A percentile compares a stretch with the other conserved stretches of the same genome.
These are phyloP conservation scores for Dryas drummondii DNA, from an alignment of 306 rosid species.

Conservation along the genomic window DNA sequence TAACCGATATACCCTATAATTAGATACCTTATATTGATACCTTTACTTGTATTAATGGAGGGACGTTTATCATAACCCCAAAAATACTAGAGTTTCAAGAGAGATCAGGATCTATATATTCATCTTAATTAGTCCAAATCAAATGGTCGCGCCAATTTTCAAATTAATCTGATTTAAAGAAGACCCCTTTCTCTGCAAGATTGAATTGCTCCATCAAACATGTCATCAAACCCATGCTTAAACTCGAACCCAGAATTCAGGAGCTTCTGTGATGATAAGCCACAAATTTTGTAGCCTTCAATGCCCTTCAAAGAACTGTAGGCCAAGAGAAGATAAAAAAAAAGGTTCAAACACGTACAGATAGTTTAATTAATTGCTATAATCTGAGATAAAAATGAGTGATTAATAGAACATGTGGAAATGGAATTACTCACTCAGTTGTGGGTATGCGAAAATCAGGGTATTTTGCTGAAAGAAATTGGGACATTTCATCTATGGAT, in stretches of 20 bases:
- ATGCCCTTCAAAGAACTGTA: constrained; percentile 35
- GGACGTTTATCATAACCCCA: too few relatives aligned
- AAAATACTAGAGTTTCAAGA: not conserved
- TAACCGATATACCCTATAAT: too few relatives aligned
- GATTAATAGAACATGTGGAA: not conserved
- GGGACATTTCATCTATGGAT: constrained; percentile 29
- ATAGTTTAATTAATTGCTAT: not conserved
- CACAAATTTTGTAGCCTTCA: constrained; percentile 16
- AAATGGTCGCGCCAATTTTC: not conserved
- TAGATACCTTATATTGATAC: too few relatives aligned
- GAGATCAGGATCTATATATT: not conserved
- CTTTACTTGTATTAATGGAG: too few relatives aligned
- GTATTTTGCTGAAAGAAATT: constrained; percentile 40
- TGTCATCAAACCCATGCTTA: constrained; percentile 50
- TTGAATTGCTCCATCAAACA: constrained; percentile 42
- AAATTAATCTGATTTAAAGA: constrained; percentile 2
- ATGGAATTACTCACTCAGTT: constrained; percentile 48
- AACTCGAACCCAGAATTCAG: constrained; percentile 49
- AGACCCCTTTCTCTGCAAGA: constrained; percentile 45
- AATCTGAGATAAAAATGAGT: not conserved
- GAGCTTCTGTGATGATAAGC: constrained; percentile 46
- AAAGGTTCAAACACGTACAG: not conserved
- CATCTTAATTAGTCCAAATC: not conserved
- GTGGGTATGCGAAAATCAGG: constrained; percentile 49
- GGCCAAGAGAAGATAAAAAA: not conserved